phyloP scores from a whole-genome alignment of 2,329 filamentous ascomycete genomes.

The Fusarium musae region DNA sequence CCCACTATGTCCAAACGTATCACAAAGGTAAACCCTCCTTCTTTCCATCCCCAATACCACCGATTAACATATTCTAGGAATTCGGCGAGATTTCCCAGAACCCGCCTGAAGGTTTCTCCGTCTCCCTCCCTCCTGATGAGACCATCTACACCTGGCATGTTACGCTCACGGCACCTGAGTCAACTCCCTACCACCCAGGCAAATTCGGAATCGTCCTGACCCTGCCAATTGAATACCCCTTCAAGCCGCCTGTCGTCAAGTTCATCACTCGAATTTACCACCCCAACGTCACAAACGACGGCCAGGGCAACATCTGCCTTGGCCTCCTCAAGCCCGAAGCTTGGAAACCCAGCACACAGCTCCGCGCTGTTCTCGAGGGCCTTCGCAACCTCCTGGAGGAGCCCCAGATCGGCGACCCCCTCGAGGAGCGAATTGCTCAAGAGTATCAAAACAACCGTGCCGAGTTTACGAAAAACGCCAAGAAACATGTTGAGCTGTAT shows the following conservation, averaged over 20 bases:
- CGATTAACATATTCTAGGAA: constrained; percentile 55
- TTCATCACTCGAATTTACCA: constrained; percentile 95
- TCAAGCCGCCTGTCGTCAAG: constrained; percentile 83
- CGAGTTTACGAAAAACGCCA: constrained; percentile 79
- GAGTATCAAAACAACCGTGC: constrained; percentile 77
- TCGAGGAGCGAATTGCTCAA: constrained; percentile 87
- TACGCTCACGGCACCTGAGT: constrained; percentile 57
- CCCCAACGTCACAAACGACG: constrained; percentile 92
- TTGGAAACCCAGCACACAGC: constrained; percentile 90
- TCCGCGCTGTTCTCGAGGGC: constrained; percentile 80
- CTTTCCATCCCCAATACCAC: background rate
- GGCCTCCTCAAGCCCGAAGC: constrained; percentile 84
- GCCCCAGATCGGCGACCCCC: constrained; percentile 88
- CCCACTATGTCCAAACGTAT: constrained; percentile 58
- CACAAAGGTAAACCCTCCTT: constrained; percentile 51
- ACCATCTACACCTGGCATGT: constrained; percentile 66
- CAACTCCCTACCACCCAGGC: constrained; percentile 69
- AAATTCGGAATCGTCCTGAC: constrained; percentile 77
- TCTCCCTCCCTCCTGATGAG: constrained; percentile 58
- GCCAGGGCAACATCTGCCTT: constrained; percentile 85
- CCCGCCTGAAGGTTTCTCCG: constrained; percentile 60
- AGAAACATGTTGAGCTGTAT: constrained; percentile 78
- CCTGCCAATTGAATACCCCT: constrained; percentile 86
- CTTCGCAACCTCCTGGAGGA: constrained; percentile 78
- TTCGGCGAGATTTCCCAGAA: constrained; percentile 60